Conservation (phyloP, 805 yeast genomes). For the Candida piceae region DNA sequence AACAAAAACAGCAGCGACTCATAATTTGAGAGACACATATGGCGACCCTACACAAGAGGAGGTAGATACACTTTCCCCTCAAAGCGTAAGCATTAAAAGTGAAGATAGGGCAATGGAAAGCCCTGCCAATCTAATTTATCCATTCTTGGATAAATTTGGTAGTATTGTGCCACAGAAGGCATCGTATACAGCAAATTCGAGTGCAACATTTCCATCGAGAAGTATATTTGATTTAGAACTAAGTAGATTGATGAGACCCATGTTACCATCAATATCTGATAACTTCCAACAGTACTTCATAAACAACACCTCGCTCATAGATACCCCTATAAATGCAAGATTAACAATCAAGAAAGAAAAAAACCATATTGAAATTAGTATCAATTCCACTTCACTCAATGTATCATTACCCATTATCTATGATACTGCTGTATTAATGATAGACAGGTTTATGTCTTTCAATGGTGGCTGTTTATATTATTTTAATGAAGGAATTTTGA, state of each 20-base stretch:
- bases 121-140: constrained; percentile 35
- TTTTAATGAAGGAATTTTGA: constrained; percentile 67
- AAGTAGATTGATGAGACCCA: constrained; percentile 34
- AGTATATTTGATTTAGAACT: constrained; percentile 69
- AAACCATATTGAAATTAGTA: too few species aligned
- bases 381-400: too few species aligned
- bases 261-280: background rate
- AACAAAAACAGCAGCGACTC: background rate
- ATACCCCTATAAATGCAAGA: too few species aligned
- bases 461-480: constrained; percentile 75
- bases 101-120: background rate
- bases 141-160: constrained; percentile 59
- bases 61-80: too few species aligned
- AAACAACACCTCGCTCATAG: background rate
- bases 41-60: too few species aligned
- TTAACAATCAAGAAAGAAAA: too few species aligned
- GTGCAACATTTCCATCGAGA: constrained; percentile 67
- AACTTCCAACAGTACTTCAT: constrained; percentile 14
- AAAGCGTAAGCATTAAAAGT: background rate
- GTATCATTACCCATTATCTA: constrained; percentile 56
- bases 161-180: constrained; percentile 21
- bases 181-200: constrained; percentile 52
- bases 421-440: constrained; percentile 57
- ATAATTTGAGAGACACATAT: too few species aligned
- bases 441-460: constrained; percentile 64